A percentile compares a stretch with the other conserved stretches of the same genome.
phyloP scores from a whole-genome alignment of 768 basidiomycete genomes.

The Lentinula sp. region DNA sequence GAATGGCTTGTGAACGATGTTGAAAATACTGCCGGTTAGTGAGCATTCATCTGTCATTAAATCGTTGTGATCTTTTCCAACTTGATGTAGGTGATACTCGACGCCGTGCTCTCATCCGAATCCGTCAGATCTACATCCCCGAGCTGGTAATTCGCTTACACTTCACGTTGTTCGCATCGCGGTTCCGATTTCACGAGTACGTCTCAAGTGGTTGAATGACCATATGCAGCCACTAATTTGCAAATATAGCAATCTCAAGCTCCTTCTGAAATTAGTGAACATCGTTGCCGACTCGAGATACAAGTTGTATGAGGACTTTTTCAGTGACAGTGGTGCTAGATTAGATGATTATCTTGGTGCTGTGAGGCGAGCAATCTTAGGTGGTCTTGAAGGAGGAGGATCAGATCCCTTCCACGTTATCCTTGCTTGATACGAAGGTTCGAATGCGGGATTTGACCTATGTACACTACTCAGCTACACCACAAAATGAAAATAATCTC shows the following conservation, averaged over 20 bases:
- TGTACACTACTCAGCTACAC: too few species aligned
- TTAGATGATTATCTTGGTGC: slow-evolving; percentile 71
- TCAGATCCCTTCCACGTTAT: slow-evolving; percentile 67
- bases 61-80: not conserved
- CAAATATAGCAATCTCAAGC: slow-evolving; percentile 61
- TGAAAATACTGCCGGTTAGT: slow-evolving; percentile 19
- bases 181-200: slow-evolving; percentile 59
- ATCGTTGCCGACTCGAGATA: slow-evolving; percentile 85
- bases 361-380: slow-evolving; percentile 67
- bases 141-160: slow-evolving; percentile 88
- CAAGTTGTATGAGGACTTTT: slow-evolving; percentile 81
- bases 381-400: slow-evolving; percentile 66
- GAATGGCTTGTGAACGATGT: slow-evolving; percentile 70
- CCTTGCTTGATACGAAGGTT: not conserved
- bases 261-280: slow-evolving; percentile 72
- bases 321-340: slow-evolving; percentile 50
- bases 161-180: slow-evolving; percentile 58
- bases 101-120: slow-evolving; percentile 64
- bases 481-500: too few species aligned
- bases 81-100: slow-evolving; percentile 42
- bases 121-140: slow-evolving; percentile 84
- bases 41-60: not conserved
- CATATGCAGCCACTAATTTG: not conserved
- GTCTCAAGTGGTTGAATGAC: slow-evolving; percentile 17
- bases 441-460: too few species aligned